Evolutionary conservation across 257 asterid species (phyloP).

Genomic region (Cruciata laevipes): DNA sequence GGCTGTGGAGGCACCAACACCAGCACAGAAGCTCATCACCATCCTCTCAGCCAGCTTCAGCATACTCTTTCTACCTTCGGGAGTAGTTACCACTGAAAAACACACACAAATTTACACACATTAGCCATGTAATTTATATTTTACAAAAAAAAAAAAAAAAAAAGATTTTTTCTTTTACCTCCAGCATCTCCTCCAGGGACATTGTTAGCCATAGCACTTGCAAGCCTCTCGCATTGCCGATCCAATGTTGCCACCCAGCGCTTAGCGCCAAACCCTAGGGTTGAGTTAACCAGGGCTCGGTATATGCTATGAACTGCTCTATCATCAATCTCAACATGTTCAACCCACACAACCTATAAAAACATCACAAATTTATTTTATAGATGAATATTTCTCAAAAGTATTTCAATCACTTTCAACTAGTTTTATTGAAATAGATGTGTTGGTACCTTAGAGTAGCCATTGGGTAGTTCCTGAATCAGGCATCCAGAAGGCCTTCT

Average conservation of each 20-base stretch:
- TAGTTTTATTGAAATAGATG: neutral
- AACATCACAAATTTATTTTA: neutral
- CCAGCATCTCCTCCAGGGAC: constrained; percentile 34
- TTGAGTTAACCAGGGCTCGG: constrained; percentile 26
- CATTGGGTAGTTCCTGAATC: constrained; percentile 36
- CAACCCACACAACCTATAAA: constrained; percentile 29
- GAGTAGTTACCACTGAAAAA: constrained; percentile 25
- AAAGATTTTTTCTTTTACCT: constrained; percentile 12
- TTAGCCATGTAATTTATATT: neutral
- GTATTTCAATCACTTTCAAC: neutral
- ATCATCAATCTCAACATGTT: constrained; percentile 33
- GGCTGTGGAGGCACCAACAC: constrained; percentile 38
- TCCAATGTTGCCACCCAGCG: constrained; percentile 37
- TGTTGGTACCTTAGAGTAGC: constrained; percentile 24
- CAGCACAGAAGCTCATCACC: constrained; percentile 37
- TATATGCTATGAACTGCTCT: constrained; percentile 33
- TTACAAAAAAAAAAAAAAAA: too few species aligned
- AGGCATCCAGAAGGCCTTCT: constrained; percentile 40
- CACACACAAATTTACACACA: neutral
- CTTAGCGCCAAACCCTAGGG: constrained; percentile 33
- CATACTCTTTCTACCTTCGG: constrained; percentile 37
- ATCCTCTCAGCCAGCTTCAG: constrained; percentile 36
- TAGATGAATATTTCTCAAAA: too few species aligned
- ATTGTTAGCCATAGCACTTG: constrained; percentile 35
- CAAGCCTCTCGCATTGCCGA: constrained; percentile 35